Evolutionary conservation across 2,329 filamentous ascomycete genomes (phyloP).

Genomic region (Canariomyces notabilis): DNA sequence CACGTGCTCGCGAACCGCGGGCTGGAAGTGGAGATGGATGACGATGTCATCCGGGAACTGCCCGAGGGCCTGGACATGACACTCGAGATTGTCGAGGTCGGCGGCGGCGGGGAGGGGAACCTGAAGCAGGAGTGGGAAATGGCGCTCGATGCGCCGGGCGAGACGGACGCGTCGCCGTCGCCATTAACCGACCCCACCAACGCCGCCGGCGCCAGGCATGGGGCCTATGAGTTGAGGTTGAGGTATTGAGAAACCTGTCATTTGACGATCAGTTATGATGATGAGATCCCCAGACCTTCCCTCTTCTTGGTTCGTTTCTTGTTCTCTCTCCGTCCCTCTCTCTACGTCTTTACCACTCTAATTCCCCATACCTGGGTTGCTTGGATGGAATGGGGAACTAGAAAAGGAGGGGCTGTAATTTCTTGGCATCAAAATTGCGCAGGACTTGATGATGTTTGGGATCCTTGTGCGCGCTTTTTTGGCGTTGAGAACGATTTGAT

Average conservation of each 20-base stretch:
- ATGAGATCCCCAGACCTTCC: too few species aligned
- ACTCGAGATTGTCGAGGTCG: constrained; percentile 56
- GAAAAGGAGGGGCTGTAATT: too few species aligned
- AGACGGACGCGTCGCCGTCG: constrained; percentile 33
- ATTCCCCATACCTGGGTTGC: too few species aligned
- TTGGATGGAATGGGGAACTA: too few species aligned
- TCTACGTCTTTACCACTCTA: constrained; percentile 2
- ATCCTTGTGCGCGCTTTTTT: constrained; percentile 8
- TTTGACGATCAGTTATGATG: background rate
- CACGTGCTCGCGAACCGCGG: constrained; percentile 68
- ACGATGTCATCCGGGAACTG: constrained; percentile 79
- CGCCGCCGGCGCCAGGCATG: constrained; percentile 21
- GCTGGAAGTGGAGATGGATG: constrained; percentile 80
- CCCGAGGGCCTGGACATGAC: constrained; percentile 91
- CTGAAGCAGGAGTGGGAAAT: constrained; percentile 59
- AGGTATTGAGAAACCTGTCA: constrained; percentile 38
- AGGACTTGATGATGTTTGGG: constrained; percentile 7
- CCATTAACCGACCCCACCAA: constrained; percentile 18
- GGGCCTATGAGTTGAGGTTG: constrained; percentile 42
- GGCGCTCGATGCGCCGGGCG: constrained; percentile 46
- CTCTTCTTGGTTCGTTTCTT: background rate
- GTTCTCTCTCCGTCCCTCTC: background rate
- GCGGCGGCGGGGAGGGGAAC: constrained; percentile 32
- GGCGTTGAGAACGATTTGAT: constrained; percentile 20
- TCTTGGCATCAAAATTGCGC: constrained; percentile 9